Evolutionary conservation across 495 filamentous ascomycete species (phyloP).

Genomic region (Chaetomium cochliodes): DNA sequence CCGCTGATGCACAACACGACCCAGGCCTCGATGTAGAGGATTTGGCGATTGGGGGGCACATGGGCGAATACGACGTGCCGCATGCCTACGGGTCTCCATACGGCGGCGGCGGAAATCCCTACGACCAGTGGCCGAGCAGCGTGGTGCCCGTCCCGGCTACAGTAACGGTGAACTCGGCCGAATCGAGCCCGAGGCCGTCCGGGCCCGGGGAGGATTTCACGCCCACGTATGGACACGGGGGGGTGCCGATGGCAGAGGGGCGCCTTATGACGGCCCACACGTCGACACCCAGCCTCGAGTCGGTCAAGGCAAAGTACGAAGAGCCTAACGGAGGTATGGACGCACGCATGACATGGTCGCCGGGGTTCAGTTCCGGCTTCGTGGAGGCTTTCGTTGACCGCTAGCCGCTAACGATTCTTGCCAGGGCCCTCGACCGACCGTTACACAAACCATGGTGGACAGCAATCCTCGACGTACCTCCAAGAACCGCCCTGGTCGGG

Average conservation of each 20-base stretch:
- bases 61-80: conserved; percentile 19
- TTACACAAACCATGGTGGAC: conserved; percentile 8
- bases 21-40: conserved; percentile 27
- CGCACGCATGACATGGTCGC: neutral
- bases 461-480: conserved; percentile 11
- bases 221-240: conserved; percentile 40
- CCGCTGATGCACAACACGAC: conserved; percentile 11
- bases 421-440: conserved; percentile 9
- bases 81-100: conserved; percentile 32
- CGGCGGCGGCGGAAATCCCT: conserved; percentile 38
- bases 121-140: conserved; percentile 38
- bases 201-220: conserved; percentile 41
- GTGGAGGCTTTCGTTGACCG: conserved; percentile 9
- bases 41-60: conserved; percentile 15
- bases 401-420: neutral
- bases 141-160: conserved; percentile 28
- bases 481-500: conserved; percentile 7
- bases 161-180: conserved; percentile 37
- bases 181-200: conserved; percentile 46
- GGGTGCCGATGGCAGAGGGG: conserved; percentile 40
- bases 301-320: conserved; percentile 27
- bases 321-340: conserved; percentile 30
- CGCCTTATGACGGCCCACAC: conserved; percentile 20
- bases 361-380: neutral
- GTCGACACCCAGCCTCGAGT: conserved; percentile 24